Evolutionary conservation across 1,284 basidiomycete species (phyloP).

Genomic region (Cystobasidium pallidum): DNA sequence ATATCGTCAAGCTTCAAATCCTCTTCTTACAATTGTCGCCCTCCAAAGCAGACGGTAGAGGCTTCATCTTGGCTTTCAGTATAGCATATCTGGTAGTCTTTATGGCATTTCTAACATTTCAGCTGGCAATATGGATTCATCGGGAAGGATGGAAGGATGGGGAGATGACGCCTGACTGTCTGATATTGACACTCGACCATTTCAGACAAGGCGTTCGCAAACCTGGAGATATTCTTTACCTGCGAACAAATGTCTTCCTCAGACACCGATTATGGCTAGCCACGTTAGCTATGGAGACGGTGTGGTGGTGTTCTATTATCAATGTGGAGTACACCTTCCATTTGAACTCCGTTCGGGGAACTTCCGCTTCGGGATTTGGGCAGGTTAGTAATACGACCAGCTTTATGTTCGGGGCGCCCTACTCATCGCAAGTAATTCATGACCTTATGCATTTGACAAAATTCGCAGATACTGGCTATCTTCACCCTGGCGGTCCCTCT

Average conservation of each 20-base stretch:
- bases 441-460: no score
- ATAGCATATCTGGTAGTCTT: neutral
- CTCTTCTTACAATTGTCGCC: constrained; percentile 1
- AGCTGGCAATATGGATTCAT: neutral
- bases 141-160: neutral
- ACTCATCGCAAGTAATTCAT: no score
- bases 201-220: neutral
- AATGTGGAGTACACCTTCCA: neutral
- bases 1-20: neutral
- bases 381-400: neutral
- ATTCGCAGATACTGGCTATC: neutral
- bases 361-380: neutral
- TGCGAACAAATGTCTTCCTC: neutral
- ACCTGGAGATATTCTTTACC: constrained; percentile 2
- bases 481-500: neutral
- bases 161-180: neutral
- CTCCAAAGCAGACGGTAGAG: neutral
- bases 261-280: neutral
- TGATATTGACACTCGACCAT: neutral
- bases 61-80: neutral
- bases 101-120: neutral
- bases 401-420: no score
- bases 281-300: neutral
- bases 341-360: constrained; percentile 4
- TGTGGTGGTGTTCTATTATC: neutral